Percentiles rank a stretch among this genome's conserved stretches.
phyloP scores from a whole-genome alignment of 305 asterid species.

The Plantago rigida region DNA sequence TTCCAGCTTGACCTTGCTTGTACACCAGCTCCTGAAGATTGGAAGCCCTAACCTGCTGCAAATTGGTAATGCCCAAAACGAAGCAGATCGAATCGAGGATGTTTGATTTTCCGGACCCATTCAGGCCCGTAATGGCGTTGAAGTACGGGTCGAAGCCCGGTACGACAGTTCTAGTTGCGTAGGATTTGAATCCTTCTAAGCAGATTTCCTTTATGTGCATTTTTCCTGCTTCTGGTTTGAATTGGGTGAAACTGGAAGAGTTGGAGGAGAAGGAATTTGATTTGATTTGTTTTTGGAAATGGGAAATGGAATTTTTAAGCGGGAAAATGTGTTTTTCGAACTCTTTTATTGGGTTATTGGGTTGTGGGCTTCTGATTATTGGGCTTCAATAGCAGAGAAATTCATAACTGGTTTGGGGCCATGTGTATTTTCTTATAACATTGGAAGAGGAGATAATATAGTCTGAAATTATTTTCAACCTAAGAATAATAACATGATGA shows the following conservation, averaged over 20 bases:
- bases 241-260: slow-evolving; percentile 12
- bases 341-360: not conserved
- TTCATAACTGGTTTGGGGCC: too few species aligned
- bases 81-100: slow-evolving; percentile 95
- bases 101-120: slow-evolving; percentile 94
- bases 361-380: slow-evolving; percentile 10
- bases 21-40: slow-evolving; percentile 95
- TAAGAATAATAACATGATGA: too few species aligned
- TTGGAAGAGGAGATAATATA: too few species aligned
- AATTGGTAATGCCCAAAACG: slow-evolving; percentile 82
- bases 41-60: slow-evolving; percentile 98
- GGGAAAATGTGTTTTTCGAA: slow-evolving; percentile 25
- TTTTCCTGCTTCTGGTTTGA: slow-evolving; percentile 9
- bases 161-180: slow-evolving; percentile 85
- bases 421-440: too few species aligned
- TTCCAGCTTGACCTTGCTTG: slow-evolving; percentile 99
- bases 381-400: not conserved
- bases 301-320: slow-evolving; percentile 13
- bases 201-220: slow-evolving; percentile 85
- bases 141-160: slow-evolving; percentile 87
- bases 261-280: slow-evolving; percentile 17
- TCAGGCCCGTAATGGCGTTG: slow-evolving; percentile 90
- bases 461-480: too few species aligned
- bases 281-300: not conserved
- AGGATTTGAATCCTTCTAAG: slow-evolving; percentile 89